These are phyloP conservation scores for Verticillium klebahnii DNA, from an alignment of 2,329 filamentous ascomycete genomes.

Conservation along the genomic window DNA sequence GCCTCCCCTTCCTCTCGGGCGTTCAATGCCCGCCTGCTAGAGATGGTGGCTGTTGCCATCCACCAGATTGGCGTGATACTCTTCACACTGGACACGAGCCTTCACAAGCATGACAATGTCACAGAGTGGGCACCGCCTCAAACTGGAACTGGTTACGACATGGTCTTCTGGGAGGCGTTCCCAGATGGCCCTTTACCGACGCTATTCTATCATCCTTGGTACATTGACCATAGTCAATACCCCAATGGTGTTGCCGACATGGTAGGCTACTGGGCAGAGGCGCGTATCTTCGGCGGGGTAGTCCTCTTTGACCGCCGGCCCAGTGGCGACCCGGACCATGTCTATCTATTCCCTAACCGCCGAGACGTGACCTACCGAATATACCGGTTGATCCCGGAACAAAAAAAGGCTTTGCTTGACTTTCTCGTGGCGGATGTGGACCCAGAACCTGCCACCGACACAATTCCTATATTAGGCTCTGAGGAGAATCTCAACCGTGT, in stretches of 20 bases:
- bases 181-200: constrained; percentile 12
- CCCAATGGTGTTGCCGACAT: constrained; percentile 10
- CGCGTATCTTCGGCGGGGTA: constrained; percentile 22
- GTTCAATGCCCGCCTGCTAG: constrained; percentile 24
- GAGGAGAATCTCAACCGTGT: neutral
- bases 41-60: constrained; percentile 14
- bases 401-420: constrained; percentile 16
- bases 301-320: constrained; percentile 18
- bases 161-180: too few relatives aligned
- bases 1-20: constrained; percentile 16
- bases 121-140: constrained; percentile 14
- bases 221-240: constrained; percentile 21
- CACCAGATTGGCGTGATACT: too few relatives aligned
- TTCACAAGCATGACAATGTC: constrained; percentile 17
- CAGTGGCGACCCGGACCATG: neutral
- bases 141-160: constrained; percentile 4
- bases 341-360: constrained; percentile 18
- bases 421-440: constrained; percentile 9
- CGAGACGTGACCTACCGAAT: constrained; percentile 16
- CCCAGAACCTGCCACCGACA: neutral
- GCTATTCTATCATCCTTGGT: constrained; percentile 20
- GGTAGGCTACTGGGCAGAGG: constrained; percentile 22
- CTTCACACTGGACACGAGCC: too few relatives aligned
- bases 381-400: constrained; percentile 16
- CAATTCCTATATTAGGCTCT: neutral